phyloP scores from a whole-genome alignment of 768 basidiomycete genomes.

The Leccinum subtestaceum region DNA sequence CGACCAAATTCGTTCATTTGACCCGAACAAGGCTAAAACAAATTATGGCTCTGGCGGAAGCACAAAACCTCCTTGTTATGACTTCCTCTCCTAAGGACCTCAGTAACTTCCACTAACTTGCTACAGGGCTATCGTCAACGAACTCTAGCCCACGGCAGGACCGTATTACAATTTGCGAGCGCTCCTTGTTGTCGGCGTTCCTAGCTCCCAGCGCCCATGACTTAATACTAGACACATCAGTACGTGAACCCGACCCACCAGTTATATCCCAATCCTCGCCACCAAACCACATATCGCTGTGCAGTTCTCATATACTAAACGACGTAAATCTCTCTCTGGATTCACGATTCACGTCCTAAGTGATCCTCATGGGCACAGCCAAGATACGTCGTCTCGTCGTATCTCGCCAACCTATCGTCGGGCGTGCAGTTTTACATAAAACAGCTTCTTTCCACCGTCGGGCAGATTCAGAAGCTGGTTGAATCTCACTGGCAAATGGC shows the following conservation, averaged over 20 bases:
- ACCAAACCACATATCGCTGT: background rate
- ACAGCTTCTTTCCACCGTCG: background rate
- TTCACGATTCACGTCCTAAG: background rate
- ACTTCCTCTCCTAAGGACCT: background rate
- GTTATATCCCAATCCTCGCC: background rate
- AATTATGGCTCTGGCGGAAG: background rate
- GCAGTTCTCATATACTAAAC: background rate
- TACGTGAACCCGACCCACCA: background rate
- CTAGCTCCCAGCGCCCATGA: background rate
- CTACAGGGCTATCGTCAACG: background rate
- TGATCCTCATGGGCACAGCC: background rate
- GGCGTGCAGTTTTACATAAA: background rate
- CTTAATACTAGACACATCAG: background rate
- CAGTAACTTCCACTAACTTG: background rate
- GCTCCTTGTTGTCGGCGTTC: background rate
- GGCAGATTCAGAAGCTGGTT: background rate
- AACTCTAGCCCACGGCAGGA: background rate
- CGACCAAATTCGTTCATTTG: conserved; percentile 24
- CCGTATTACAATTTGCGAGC: background rate
- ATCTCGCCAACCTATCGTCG: background rate
- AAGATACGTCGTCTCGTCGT: background rate
- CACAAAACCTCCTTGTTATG: background rate
- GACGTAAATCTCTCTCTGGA: conserved; percentile 2
- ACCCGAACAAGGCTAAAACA: conserved; percentile 11
- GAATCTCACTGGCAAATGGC: background rate